These are phyloP conservation scores for Byssochlamys sp. DNA, from an alignment of 2,329 filamentous ascomycete species.

Conservation along the genomic window DNA sequence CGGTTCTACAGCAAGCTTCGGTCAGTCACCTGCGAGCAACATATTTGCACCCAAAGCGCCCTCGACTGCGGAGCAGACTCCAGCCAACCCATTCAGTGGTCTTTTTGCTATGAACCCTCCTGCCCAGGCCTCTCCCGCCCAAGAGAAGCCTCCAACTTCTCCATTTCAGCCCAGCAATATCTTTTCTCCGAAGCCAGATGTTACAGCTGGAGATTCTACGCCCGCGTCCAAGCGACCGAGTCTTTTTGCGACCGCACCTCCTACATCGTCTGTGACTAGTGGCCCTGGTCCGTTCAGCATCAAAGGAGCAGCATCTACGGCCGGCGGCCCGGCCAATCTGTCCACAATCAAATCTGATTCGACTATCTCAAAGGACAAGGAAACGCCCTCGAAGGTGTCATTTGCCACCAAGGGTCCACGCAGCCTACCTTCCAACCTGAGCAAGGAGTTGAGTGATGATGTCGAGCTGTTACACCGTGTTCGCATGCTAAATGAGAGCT, in stretches of 20 bases:
- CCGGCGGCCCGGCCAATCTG: background rate
- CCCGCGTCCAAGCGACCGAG: background rate
- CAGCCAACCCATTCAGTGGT: background rate
- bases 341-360: background rate
- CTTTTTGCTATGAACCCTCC: background rate
- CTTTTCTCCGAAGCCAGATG: background rate
- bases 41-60: background rate
- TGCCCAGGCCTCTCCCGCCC: background rate
- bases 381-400: background rate
- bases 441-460: slow-evolving; percentile 10
- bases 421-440: slow-evolving; percentile 10
- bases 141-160: background rate
- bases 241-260: background rate
- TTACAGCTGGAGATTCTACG: background rate
- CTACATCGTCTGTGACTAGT: background rate
- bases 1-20: background rate
- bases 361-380: background rate
- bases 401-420: slow-evolving; percentile 11
- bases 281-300: background rate
- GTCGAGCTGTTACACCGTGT: slow-evolving; percentile 19
- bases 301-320: background rate
- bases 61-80: background rate
- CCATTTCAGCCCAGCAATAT: background rate
- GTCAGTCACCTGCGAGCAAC: background rate
- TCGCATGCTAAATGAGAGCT: slow-evolving; percentile 24